phyloP scores from a whole-genome alignment of 305 asterid genomes.

The Solanum hybrid region DNA sequence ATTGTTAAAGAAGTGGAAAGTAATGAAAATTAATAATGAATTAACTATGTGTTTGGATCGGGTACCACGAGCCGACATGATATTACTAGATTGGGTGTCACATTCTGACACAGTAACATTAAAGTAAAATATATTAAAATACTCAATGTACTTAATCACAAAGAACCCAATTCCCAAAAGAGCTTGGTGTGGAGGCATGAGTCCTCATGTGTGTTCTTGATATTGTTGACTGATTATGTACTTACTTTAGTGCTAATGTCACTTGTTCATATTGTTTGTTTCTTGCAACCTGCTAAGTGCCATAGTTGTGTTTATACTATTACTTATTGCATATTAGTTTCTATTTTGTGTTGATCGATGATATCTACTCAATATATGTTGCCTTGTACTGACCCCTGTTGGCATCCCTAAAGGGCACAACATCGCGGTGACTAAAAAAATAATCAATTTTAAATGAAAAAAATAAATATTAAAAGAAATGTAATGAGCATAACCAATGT shows the following conservation, averaged over 20 bases:
- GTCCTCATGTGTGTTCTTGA: not conserved
- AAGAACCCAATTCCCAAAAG: not conserved
- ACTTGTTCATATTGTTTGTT: too few species aligned
- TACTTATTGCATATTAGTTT: not conserved
- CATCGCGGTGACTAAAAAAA: too few species aligned
- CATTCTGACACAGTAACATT: not conserved
- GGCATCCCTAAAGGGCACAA: too few species aligned
- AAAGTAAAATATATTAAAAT: not conserved
- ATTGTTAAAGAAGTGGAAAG: not conserved
- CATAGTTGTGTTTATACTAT: not conserved
- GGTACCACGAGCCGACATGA: not conserved
- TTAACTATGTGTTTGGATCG: not conserved
- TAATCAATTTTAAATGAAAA: too few species aligned
- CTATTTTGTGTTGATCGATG: not conserved
- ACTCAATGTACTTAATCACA: not conserved
- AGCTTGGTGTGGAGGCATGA: not conserved
- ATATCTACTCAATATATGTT: not conserved
- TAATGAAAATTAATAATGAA: not conserved
- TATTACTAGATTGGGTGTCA: not conserved
- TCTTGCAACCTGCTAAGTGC: not conserved
- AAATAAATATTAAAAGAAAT: too few species aligned
- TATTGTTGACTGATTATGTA: not conserved
- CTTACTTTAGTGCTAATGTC: not conserved
- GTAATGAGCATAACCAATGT: too few species aligned
- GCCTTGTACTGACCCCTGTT: not conserved